phyloP scores from a whole-genome alignment of 2,329 filamentous ascomycete species.

The Polychaeton citri region DNA sequence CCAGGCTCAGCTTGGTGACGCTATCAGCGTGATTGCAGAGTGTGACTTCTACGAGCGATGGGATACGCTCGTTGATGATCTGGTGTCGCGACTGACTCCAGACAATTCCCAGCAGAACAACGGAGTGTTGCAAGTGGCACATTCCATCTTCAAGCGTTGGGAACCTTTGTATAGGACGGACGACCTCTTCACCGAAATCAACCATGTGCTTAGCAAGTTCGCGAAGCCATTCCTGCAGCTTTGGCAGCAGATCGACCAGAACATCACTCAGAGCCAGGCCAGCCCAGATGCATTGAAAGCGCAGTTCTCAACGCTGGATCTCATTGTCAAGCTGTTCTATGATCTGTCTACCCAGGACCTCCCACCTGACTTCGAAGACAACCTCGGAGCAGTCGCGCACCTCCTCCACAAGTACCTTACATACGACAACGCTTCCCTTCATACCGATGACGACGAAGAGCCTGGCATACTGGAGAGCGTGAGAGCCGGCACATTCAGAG shows the following conservation, averaged over 20 bases:
- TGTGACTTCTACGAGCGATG: slow-evolving; percentile 94
- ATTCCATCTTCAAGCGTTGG: slow-evolving; percentile 96
- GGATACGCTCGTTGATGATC: slow-evolving; percentile 90
- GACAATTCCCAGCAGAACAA: slow-evolving; percentile 77
- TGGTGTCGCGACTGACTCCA: slow-evolving; percentile 73
- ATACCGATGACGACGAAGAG: slow-evolving; percentile 81
- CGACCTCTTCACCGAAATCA: slow-evolving; percentile 86
- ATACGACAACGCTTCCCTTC: slow-evolving; percentile 72
- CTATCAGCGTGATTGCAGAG: slow-evolving; percentile 93
- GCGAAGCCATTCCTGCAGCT: slow-evolving; percentile 70
- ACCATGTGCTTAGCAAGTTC: slow-evolving; percentile 83
- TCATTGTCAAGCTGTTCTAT: slow-evolving; percentile 84
- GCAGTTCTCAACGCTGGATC: slow-evolving; percentile 73
- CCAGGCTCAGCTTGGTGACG: slow-evolving; percentile 88
- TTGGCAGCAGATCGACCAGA: slow-evolving; percentile 57
- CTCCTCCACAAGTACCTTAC: slow-evolving; percentile 86
- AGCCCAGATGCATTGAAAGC: slow-evolving; percentile 62
- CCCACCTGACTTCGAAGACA: slow-evolving; percentile 85
- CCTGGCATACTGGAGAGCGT: slow-evolving; percentile 72
- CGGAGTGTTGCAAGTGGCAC: slow-evolving; percentile 89
- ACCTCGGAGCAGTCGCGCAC: slow-evolving; percentile 60
- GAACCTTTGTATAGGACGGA: slow-evolving; percentile 86
- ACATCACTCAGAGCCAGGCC: slow-evolving; percentile 59
- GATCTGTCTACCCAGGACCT: slow-evolving; percentile 97
- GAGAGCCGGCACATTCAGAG: slow-evolving; percentile 88